Base-by-base conservation (phyloP, 2,329 filamentous ascomycete species). In the Bimuria novae-zelandiae region DNA sequence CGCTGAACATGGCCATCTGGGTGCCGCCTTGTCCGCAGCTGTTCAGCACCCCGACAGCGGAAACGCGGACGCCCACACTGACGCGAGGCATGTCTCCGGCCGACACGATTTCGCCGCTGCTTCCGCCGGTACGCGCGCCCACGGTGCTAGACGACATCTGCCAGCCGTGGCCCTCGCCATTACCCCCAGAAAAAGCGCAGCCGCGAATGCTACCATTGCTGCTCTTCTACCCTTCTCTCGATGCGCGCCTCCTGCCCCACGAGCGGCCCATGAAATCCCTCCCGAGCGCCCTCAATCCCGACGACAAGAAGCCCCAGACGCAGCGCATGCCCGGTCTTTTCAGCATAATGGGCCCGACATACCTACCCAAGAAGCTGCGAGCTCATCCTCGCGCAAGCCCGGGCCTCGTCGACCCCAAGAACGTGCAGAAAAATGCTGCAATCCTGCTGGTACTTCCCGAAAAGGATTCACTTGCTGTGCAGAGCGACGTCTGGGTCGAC, bases 141-240 rank as follows among this genome's bases (percentile, higher is more conserved):
- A 72, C 71, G 1, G 57, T 67, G 40, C 60, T 74, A 8, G 66
- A 71, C 49, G 64, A 71, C 32, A 65, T 68, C 1, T 49, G 51
- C 23, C 55, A 69, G 29, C 57, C 68, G 6, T 77, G 75, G 75
- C 71, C 73, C 1, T 68, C 64, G 14, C 60, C 72, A 2, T 66
- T 77, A 2, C 73, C 75, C 7, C 53, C 63, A 3, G 60, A 69
- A 7, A 64, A 73, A 47, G 64, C 67, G 3, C 70, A 72, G 44
- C 67, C 69, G 4, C 51, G 65, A 42, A 67, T 68, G 42, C 54
- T 78, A 12, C 75, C 76, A 2, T 67, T 77, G 4, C 64, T 77
- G 29, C 69, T 78, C 14, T 77, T 76, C 62, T 77, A 77, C 49
- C 75, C 76, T 16, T 73, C 73, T 5, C 67, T 78, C 36, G 76